phyloP scores from a whole-genome alignment of 202 grass and related monocot species.

The Elaeis oleifera region DNA sequence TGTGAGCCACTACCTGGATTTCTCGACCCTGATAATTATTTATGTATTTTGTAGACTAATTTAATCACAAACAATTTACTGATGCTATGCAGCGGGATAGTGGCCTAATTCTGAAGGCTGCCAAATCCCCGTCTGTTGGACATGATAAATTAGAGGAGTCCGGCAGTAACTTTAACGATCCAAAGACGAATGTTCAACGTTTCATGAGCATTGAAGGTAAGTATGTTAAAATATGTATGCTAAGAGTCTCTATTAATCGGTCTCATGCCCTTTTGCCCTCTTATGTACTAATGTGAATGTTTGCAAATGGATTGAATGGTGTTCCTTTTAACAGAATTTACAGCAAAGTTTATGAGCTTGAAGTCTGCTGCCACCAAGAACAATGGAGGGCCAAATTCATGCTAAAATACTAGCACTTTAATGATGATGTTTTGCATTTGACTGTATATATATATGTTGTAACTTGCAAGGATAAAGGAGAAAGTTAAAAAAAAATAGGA shows the following conservation, averaged over 20 bases:
- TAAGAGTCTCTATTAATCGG: too few relatives aligned
- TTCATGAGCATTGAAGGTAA: constrained; percentile 72
- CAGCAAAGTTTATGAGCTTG: constrained; percentile 56
- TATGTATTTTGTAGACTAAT: background rate
- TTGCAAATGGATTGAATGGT: background rate
- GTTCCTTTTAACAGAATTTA: constrained; percentile 46
- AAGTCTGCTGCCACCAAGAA: constrained; percentile 30
- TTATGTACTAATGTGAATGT: too few relatives aligned
- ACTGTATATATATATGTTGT: too few relatives aligned
- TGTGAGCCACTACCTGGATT: constrained; percentile 25
- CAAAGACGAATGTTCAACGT: constrained; percentile 27
- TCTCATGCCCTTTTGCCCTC: too few relatives aligned
- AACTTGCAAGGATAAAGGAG: too few relatives aligned
- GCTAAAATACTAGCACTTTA: too few relatives aligned
- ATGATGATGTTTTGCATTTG: too few relatives aligned
- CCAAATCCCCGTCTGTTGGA: background rate
- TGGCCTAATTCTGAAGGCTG: background rate
- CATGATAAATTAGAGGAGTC: constrained; percentile 35
- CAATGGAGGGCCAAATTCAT: too few relatives aligned
- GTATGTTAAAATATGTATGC: too few relatives aligned
- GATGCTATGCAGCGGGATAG: too few relatives aligned
- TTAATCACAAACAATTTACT: too few relatives aligned
- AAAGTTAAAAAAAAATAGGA: too few relatives aligned
- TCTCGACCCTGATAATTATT: background rate
- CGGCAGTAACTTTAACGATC: constrained; percentile 12